Evolutionary conservation across 2,329 filamentous ascomycete genomes (phyloP).

Genomic region (Gaeumannomyces sp.): DNA sequence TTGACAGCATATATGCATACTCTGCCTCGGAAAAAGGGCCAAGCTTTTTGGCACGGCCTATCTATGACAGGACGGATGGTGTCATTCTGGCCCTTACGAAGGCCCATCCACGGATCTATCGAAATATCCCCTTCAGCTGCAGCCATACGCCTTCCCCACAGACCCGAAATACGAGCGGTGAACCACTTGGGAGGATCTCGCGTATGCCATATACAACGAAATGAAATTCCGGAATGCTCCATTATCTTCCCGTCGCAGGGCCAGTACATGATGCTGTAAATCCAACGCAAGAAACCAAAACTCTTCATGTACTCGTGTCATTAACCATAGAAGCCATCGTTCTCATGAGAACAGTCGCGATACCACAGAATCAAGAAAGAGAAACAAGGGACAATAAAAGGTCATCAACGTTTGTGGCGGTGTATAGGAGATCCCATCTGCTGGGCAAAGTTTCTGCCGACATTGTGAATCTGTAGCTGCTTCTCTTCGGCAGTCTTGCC

Average conservation of each 20-base stretch:
- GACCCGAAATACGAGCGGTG: background rate
- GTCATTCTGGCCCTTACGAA: too few species aligned
- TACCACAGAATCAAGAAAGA: background rate
- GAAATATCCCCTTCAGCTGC: background rate
- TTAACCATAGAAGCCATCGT: background rate
- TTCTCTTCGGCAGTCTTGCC: slow-evolving; percentile 9
- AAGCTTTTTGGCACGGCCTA: too few species aligned
- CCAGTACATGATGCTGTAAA: background rate
- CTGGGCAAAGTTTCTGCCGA: background rate
- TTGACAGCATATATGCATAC: too few species aligned
- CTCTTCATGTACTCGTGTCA: background rate
- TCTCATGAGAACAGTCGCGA: background rate
- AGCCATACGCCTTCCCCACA: background rate
- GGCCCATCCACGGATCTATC: background rate
- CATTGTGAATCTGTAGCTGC: background rate
- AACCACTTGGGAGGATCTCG: background rate
- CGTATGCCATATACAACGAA: background rate
- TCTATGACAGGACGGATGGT: too few species aligned
- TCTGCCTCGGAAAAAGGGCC: too few species aligned
- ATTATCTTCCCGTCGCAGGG: background rate
- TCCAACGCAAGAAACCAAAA: background rate
- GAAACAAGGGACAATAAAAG: background rate
- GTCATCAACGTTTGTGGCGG: background rate
- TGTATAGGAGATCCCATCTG: background rate
- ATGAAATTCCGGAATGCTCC: background rate